phyloP scores from a whole-genome alignment of 2,329 filamentous ascomycete genomes.

The Diaporthe capsici region DNA sequence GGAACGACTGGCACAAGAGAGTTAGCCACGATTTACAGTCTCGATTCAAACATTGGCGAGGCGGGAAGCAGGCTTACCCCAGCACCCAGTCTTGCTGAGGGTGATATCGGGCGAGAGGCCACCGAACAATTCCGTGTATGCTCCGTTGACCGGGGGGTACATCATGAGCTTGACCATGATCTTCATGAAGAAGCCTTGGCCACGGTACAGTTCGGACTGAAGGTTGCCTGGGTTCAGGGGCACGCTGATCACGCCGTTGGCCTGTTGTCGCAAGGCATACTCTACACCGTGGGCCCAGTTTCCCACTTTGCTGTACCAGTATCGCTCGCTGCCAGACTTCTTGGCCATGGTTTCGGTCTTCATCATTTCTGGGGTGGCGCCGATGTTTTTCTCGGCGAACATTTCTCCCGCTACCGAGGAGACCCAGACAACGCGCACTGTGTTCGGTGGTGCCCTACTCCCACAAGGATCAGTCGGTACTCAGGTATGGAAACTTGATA shows the following conservation, averaged over 20 bases:
- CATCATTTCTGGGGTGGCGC: conserved; percentile 4
- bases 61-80: conserved; percentile 1
- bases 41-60: not conserved
- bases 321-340: conserved; percentile 36
- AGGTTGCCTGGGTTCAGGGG: conserved; percentile 34
- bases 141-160: conserved; percentile 22
- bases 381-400: not conserved
- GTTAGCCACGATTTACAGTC: not conserved
- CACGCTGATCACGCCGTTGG: conserved; percentile 46
- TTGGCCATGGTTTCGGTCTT: conserved; percentile 1
- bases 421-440: conserved; percentile 30
- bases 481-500: not conserved
- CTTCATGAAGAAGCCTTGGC: not conserved
- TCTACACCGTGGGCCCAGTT: conserved; percentile 44
- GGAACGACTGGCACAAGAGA: conserved; percentile 49
- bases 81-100: conserved; percentile 3
- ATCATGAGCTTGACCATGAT: not conserved
- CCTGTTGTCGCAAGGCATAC: conserved; percentile 44
- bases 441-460: not conserved
- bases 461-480: not conserved
- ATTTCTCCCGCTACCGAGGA: conserved; percentile 1
- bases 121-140: conserved; percentile 28
- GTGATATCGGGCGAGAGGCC: conserved; percentile 30
- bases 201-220: conserved; percentile 21
- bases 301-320: conserved; percentile 48